These are phyloP conservation scores for Phragmites australis DNA, from an alignment of 176 grass and related monocot genomes.

Conservation along the genomic window DNA sequence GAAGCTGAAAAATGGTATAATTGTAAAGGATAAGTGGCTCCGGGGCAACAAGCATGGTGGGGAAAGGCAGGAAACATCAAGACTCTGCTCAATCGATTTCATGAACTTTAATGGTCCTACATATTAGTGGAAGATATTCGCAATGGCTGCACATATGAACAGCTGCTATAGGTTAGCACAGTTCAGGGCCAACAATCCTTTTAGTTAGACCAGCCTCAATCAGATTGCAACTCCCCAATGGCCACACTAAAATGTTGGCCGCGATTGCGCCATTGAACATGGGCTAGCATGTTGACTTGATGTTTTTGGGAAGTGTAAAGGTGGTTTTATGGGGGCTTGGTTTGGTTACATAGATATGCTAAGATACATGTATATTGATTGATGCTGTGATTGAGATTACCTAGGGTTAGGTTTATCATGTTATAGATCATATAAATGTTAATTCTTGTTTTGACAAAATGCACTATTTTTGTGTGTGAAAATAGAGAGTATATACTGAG, in stretches of 20 bases:
- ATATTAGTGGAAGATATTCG: neutral
- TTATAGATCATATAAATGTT: too few relatives aligned
- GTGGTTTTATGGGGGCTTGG: neutral
- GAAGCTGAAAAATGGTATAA: neutral
- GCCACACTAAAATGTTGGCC: neutral
- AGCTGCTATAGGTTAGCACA: neutral
- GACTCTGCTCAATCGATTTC: neutral
- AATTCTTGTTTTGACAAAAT: neutral
- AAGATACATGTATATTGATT: too few relatives aligned
- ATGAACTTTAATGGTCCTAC: neutral
- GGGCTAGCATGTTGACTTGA: neutral
- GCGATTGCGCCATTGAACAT: neutral
- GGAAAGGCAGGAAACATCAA: too few relatives aligned
- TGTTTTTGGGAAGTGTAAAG: neutral
- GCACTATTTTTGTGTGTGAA: too few relatives aligned
- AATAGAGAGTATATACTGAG: too few relatives aligned
- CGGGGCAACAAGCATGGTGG: too few relatives aligned
- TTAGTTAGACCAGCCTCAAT: conserved; percentile 13
- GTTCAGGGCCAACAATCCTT: neutral
- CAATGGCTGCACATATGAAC: neutral
- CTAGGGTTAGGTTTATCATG: too few relatives aligned
- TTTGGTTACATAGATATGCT: neutral
- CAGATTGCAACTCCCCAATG: neutral
- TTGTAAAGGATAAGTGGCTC: neutral
- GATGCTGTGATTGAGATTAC: too few relatives aligned